phyloP scores from a whole-genome alignment of 225 moss, liverwort and hornwort species.

The Lunularia cruciata region DNA sequence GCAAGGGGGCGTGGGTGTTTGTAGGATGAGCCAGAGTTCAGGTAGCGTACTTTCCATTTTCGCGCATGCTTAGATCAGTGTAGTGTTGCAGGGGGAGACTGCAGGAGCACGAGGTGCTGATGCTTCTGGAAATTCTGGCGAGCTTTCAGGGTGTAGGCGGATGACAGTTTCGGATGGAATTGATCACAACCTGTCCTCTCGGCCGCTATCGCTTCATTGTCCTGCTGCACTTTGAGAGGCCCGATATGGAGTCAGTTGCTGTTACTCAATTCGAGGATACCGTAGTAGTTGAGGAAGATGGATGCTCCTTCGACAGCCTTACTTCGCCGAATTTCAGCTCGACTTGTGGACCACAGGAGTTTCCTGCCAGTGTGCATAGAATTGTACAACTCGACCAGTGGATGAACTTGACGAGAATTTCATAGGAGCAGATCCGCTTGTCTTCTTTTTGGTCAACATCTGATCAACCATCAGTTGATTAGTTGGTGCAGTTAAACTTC shows the following conservation, averaged over 20 bases:
- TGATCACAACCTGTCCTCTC: neutral
- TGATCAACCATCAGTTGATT: neutral
- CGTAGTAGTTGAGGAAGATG: neutral
- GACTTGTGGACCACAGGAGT: neutral
- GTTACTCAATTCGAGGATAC: neutral
- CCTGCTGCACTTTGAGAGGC: neutral
- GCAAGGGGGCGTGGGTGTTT: too few relatives aligned
- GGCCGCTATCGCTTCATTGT: neutral
- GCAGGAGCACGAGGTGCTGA: constrained; percentile 1
- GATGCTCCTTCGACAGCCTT: neutral
- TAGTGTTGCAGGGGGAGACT: neutral
- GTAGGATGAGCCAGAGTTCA: neutral
- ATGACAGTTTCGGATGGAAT: neutral
- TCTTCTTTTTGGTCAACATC: neutral
- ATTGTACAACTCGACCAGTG: too few relatives aligned
- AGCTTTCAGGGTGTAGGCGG: too few relatives aligned
- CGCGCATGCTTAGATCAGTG: neutral
- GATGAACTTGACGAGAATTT: too few relatives aligned
- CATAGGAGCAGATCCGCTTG: too few relatives aligned
- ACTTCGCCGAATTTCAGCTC: neutral
- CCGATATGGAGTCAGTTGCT: neutral
- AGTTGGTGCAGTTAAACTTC: neutral
- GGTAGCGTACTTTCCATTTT: neutral
- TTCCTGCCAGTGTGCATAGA: too few relatives aligned
- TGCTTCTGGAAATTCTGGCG: neutral